Evolutionary conservation across 2,329 filamentous ascomycete species (phyloP), one percentile per base, ranked within the genome.

Genomic region (Claviceps maximensis): DNA sequence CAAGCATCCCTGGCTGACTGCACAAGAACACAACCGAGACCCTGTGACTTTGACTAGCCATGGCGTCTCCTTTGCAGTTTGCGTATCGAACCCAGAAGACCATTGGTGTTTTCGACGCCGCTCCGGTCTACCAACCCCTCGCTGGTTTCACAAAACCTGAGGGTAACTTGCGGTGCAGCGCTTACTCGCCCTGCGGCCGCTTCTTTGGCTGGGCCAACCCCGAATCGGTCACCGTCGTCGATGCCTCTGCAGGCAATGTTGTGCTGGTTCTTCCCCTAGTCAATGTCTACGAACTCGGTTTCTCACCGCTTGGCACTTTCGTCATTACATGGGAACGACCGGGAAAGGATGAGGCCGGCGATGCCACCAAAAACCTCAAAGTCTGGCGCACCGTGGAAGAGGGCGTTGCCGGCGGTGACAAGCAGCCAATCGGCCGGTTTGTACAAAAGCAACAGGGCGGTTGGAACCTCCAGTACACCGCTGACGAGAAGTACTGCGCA

Each of bases 391-490:
- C 87, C 38, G 73, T 88, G 53, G 86, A 91, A 65, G 82, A 86
- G 9, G 68, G 76, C 13, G 72, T 80, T 47, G 78, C 78, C 47
- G 80, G 71, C 49, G 72, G 71, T 56, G 79, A 84, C 60, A 86
- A 87, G 70, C 76, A 84, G 62, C 83, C 90, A 31, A 78, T 96
- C 47, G 91, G 90, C 58, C 79, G 83, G 63, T 98, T 94, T 67
- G 93, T 98, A 60, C 93, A 98, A 71, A 96, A 96, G 77, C 86
- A 83, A 59, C 89, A 95, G 74, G 88, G 86, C 47, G 88, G 90
- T 64, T 97, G 91, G 91, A 97, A 96, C 67, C 76, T 98, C 65
- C 91, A 97, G 72, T 98, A 97, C 71, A 95, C 90, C 31, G 79
- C 82, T 55, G 93, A 98, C 66, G 93, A 98, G 77, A 81, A 83